Evolutionary conservation across 331 rosid genomes (phyloP).

Genomic region (Quercus tomentella): DNA sequence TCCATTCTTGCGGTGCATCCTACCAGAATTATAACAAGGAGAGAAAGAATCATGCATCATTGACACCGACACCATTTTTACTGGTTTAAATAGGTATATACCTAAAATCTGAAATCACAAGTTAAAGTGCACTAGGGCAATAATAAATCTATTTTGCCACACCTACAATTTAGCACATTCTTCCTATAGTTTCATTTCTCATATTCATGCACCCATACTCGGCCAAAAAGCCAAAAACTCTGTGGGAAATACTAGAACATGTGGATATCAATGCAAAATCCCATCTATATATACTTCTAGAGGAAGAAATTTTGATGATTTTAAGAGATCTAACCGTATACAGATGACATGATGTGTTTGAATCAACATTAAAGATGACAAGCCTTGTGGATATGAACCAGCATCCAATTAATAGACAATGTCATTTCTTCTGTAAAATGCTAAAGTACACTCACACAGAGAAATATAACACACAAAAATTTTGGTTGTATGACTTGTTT

Average conservation of each 20-base stretch:
- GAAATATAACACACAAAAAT: neutral
- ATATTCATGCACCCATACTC: neutral
- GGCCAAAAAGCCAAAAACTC: neutral
- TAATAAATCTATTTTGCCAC: neutral
- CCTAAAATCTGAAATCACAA: neutral
- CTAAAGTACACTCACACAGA: neutral
- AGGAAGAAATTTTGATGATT: neutral
- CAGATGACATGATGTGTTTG: neutral
- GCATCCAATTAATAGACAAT: neutral
- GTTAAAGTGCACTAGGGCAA: neutral
- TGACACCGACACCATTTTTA: neutral
- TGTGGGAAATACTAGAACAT: neutral
- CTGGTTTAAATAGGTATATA: neutral
- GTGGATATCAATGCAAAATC: neutral
- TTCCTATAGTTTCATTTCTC: neutral
- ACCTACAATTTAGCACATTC: neutral
- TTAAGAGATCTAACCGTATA: neutral
- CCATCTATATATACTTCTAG: neutral
- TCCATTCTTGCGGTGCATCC: constrained; percentile 98
- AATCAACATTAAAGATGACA: neutral
- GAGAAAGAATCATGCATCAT: constrained; percentile 2
- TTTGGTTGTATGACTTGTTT: neutral
- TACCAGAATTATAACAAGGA: constrained; percentile 26
- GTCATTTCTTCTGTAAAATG: neutral
- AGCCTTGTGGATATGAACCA: neutral